A percentile compares a stretch with the other conserved stretches of the same genome.
phyloP scores from a whole-genome alignment of 768 basidiomycete genomes.

The Baorangia bicolor region DNA sequence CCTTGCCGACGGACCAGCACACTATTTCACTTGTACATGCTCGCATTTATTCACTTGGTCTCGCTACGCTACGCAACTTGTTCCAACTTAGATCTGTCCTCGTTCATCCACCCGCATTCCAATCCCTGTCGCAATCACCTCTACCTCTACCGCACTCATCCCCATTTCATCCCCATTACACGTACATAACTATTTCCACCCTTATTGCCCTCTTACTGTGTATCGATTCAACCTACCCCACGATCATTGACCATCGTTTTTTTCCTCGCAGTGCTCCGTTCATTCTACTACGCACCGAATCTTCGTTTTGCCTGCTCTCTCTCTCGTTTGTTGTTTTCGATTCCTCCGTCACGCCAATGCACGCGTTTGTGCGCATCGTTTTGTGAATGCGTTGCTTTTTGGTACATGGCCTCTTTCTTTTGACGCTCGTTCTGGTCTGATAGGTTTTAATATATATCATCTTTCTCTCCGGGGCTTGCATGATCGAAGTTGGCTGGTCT shows the following conservation, averaged over 20 bases:
- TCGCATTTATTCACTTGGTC: slow-evolving; percentile 24
- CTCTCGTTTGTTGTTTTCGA: slow-evolving; percentile 19
- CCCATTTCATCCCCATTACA: slow-evolving; percentile 4
- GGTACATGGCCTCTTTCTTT: slow-evolving; percentile 9
- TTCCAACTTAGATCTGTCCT: slow-evolving; percentile 22
- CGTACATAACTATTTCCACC: slow-evolving; percentile 28
- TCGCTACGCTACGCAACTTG: slow-evolving; percentile 14
- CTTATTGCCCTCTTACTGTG: slow-evolving; percentile 27
- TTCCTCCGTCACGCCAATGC: slow-evolving; percentile 1
- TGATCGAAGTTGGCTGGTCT: slow-evolving; percentile 20
- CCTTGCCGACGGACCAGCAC: slow-evolving; percentile 10
- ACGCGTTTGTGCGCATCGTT: slow-evolving; percentile 9
- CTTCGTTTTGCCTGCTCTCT: slow-evolving; percentile 21
- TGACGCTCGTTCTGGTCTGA: slow-evolving; percentile 17
- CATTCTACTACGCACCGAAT: slow-evolving; percentile 3
- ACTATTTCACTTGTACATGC: slow-evolving; percentile 27
- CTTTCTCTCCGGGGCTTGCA: slow-evolving; percentile 6
- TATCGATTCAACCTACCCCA: slow-evolving; percentile 24
- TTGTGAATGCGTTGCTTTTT: slow-evolving; percentile 22
- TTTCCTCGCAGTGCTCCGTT: slow-evolving; percentile 20
- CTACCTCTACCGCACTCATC: background rate
- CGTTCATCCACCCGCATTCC: slow-evolving; percentile 20
- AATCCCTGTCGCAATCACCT: slow-evolving; percentile 15
- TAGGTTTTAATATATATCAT: slow-evolving; percentile 9
- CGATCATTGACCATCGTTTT: slow-evolving; percentile 5